phyloP scores from a whole-genome alignment of 768 basidiomycete species.

The Sistotremastrum suecicum region DNA sequence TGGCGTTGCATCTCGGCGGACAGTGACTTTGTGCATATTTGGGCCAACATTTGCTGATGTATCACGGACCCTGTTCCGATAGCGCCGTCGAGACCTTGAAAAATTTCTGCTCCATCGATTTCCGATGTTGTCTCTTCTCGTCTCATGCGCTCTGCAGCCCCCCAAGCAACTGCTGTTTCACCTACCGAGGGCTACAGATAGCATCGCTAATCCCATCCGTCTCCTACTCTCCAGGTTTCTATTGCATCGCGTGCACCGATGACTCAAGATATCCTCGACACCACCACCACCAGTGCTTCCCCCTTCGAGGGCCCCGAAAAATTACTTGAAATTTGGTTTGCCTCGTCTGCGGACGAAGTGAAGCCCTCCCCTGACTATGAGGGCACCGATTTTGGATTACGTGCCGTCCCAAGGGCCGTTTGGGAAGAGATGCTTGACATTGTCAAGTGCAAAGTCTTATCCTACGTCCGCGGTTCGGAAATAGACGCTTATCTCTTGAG shows the following conservation, averaged over 20 bases:
- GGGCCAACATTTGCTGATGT: too few relatives aligned
- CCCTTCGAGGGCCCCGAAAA: conserved; percentile 94
- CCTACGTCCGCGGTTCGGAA: conserved; percentile 75
- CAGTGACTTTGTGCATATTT: too few relatives aligned
- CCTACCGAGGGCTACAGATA: conserved; percentile 1
- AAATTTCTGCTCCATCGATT: too few relatives aligned
- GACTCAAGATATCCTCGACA: background rate
- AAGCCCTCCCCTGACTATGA: conserved; percentile 26
- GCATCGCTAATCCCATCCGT: background rate
- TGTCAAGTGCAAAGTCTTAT: conserved; percentile 93
- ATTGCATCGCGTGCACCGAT: background rate
- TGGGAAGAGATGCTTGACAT: conserved; percentile 99
- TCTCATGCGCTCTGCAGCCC: too few relatives aligned
- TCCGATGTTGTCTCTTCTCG: too few relatives aligned
- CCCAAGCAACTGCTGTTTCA: too few relatives aligned
- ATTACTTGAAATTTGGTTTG: conserved; percentile 95
- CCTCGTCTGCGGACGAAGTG: conserved; percentile 53
- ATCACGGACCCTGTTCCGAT: too few relatives aligned
- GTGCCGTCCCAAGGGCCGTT: conserved; percentile 53
- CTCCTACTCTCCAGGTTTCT: background rate
- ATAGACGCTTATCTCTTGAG: conserved; percentile 93
- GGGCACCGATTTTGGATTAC: conserved; percentile 50
- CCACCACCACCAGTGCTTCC: conserved; percentile 16
- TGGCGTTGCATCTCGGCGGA: too few relatives aligned
- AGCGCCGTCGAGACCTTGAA: too few relatives aligned